A percentile compares a stretch with the other conserved stretches of the same genome.
These are phyloP conservation scores for Thermochaetoides dissita DNA, from an alignment of 2,329 filamentous ascomycete genomes.

Conservation along the genomic window DNA sequence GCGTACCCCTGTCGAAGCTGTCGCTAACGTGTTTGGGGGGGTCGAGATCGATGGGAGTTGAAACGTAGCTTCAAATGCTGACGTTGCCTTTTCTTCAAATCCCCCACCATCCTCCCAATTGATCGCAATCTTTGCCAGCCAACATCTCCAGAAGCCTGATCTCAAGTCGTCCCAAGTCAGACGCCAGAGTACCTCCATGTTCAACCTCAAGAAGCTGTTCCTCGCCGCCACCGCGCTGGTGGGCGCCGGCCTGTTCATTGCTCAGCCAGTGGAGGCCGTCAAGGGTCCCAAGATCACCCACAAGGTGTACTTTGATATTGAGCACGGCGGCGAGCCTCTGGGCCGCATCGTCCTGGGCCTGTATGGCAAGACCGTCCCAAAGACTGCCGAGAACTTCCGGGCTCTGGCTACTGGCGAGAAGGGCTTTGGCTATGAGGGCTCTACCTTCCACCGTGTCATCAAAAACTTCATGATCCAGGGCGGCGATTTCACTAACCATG, in stretches of 20 bases:
- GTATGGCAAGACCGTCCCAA: conserved; percentile 75
- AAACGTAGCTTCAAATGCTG: conserved; percentile 18
- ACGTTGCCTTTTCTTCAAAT: conserved; percentile 8
- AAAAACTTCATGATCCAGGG: conserved; percentile 87
- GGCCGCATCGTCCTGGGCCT: conserved; percentile 70
- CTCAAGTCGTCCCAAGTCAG: conserved; percentile 18
- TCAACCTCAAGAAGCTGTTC: conserved; percentile 51
- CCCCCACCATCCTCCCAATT: conserved; percentile 3
- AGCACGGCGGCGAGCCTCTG: conserved; percentile 58
- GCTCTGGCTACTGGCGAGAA: conserved; percentile 75
- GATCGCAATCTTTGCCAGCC: background rate
- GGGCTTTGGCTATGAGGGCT: conserved; percentile 71
- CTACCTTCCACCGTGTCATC: conserved; percentile 80
- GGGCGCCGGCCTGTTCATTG: conserved; percentile 59
- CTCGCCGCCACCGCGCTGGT: conserved; percentile 63
- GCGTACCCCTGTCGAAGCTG: conserved; percentile 2
- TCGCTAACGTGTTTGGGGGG: background rate
- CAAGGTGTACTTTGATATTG: conserved; percentile 85
- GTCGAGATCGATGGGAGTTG: conserved; percentile 5
- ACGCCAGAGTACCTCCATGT: conserved; percentile 38
- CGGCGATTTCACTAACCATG: conserved; percentile 72
- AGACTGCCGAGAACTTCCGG: conserved; percentile 62
- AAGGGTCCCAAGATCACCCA: conserved; percentile 92
- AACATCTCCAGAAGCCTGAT: background rate
- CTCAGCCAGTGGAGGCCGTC: conserved; percentile 56